Base-by-base conservation (phyloP, 192 early-diverging fungal genomes). In the Backusella tarrabulga region DNA sequence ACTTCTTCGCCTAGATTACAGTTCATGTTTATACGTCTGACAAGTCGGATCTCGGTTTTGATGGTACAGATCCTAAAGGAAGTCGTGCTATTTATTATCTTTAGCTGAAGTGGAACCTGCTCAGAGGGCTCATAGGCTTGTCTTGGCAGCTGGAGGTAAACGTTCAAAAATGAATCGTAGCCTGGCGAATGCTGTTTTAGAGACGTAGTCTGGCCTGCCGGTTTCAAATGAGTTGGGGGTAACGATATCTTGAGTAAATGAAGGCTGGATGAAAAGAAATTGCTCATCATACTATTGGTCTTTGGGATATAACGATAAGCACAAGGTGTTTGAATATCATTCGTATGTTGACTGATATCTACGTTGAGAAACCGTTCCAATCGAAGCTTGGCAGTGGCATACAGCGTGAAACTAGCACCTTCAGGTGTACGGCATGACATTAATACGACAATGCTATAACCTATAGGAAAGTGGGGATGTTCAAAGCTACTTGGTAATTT, bases 1-100 rank as follows among this genome's bases (percentile, higher is more conserved):
- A 70, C 68, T 70, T 70, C 68, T 70, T 70, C 68, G 11, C 38
- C 38, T 23, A 70, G 26, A 41, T 38, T 70, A 21, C 68, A 70
- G 11, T 23, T n/a, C 68, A 70, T 70, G 1, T 70, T 70, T 11
- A 70, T 70, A 0, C 68, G 68, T 70, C 36, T 35, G 1, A 23
- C 68, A 23, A 70, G 68, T 70, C n/a, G n/a, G 21, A 70, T 38
- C 17, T 38, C n/a, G 4, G 38, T 70, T 70, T 70, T 35, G 35
- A 70, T 70, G 12, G 35, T 36, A 12, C n/a, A 70, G 5, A 70
- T 70, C 0, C 38, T 19, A 70, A 70, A 70, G 12, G 34, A 38
- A 14, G 35, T 23, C n/a, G 35, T 23, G 36, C 26, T 35, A 23
- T 70, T 70, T 23, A 23, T 8, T 8, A 70, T 11, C 12, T 70